Evolutionary conservation across 2,329 filamentous ascomycete species (phyloP).

Genomic region (Aspergillus calidoustus): DNA sequence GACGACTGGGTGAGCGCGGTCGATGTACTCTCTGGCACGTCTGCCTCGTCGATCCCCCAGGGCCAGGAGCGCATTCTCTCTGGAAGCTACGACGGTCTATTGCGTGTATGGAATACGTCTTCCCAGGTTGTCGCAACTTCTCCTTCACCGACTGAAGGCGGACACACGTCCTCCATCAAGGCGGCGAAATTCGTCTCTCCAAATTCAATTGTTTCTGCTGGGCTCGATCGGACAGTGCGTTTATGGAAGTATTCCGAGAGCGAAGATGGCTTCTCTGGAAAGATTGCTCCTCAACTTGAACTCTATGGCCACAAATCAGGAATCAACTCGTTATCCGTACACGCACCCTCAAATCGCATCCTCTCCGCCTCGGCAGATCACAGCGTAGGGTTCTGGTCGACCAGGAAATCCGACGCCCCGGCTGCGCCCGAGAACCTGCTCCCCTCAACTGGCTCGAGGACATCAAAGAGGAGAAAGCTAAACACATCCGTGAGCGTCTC

Average conservation of each 20-base stretch:
- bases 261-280: constrained; percentile 62
- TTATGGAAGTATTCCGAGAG: constrained; percentile 86
- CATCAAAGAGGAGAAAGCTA: constrained; percentile 77
- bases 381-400: constrained; percentile 85
- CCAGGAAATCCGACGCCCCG: constrained; percentile 75
- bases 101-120: constrained; percentile 88
- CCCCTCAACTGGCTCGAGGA: constrained; percentile 65
- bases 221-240: constrained; percentile 82
- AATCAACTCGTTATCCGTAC: constrained; percentile 75
- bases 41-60: constrained; percentile 55
- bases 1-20: constrained; percentile 95
- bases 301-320: constrained; percentile 79
- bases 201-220: constrained; percentile 78
- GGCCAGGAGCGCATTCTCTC: constrained; percentile 79
- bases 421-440: constrained; percentile 72
- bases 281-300: constrained; percentile 75
- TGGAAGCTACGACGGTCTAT: constrained; percentile 87
- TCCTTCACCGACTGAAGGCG: constrained; percentile 66
- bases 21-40: constrained; percentile 73
- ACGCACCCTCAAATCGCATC: constrained; percentile 74
- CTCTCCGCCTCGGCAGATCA: constrained; percentile 86
- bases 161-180: constrained; percentile 78
- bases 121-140: constrained; percentile 84
- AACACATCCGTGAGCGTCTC: constrained; percentile 62
- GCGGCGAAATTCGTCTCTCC: constrained; percentile 81